A percentile compares a stretch with the other conserved stretches of the same genome.
phyloP scores from a whole-genome alignment of 768 basidiomycete species.

The Glaciozyma antarctica region DNA sequence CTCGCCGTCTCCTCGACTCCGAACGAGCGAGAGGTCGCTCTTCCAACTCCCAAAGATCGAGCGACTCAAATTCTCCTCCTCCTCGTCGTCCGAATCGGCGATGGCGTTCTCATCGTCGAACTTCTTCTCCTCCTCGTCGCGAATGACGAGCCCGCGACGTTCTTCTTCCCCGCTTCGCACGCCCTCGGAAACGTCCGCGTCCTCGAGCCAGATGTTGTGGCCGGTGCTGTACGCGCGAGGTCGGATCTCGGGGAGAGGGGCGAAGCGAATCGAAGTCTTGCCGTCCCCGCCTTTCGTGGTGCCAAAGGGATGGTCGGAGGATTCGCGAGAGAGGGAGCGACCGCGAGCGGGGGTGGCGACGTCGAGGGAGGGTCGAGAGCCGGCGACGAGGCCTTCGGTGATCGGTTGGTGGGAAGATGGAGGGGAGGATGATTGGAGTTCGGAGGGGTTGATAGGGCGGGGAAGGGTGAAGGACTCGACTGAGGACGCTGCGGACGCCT shows the following conservation, averaged over 20 bases:
- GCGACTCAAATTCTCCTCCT: neutral
- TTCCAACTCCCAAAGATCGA: slow-evolving; percentile 6
- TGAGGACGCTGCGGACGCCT: neutral
- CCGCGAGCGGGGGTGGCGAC: neutral
- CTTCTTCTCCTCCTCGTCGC: neutral
- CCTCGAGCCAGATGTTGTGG: slow-evolving; percentile 26
- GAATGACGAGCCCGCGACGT: neutral
- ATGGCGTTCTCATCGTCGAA: neutral
- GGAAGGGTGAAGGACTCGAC: too few species aligned
- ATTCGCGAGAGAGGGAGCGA: neutral
- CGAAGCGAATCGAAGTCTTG: slow-evolving; percentile 18
- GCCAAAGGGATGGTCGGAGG: neutral
- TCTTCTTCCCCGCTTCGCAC: neutral
- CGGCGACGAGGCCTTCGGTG: neutral
- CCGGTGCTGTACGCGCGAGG: slow-evolving; percentile 26
- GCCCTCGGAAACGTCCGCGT: slow-evolving; percentile 3
- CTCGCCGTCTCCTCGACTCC: neutral
- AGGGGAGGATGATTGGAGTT: neutral
- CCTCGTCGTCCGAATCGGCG: neutral
- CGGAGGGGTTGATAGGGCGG: neutral
- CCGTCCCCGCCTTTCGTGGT: neutral
- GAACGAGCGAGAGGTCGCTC: neutral
- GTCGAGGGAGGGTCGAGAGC: neutral
- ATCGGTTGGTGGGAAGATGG: neutral
- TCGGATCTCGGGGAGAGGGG: slow-evolving; percentile 25